Conservation (phyloP, 768 basidiomycete species). For the Daedaleopsis sinensis region DNA sequence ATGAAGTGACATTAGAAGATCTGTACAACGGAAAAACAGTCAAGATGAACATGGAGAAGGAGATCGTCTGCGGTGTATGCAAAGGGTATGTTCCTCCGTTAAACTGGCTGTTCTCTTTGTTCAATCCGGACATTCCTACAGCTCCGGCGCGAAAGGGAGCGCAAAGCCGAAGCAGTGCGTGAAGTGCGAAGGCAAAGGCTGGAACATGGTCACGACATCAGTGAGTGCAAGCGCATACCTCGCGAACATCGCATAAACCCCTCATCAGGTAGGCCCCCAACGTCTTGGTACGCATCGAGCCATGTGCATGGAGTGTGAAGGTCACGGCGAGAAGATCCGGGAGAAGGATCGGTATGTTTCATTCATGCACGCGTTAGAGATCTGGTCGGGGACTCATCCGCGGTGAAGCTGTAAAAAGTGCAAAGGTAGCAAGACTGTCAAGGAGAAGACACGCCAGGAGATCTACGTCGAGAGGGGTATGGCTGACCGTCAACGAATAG, state of each 20-base stretch:
- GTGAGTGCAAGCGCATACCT: slow-evolving; percentile 30
- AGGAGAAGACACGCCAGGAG: slow-evolving; percentile 89
- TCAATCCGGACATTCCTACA: slow-evolving; percentile 30
- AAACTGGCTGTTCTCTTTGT: not conserved
- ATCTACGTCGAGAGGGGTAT: slow-evolving; percentile 88
- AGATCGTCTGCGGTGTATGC: slow-evolving; percentile 76
- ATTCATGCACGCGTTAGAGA: not conserved
- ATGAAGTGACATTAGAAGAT: slow-evolving; percentile 90
- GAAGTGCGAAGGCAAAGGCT: slow-evolving; percentile 85
- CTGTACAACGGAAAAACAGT: slow-evolving; percentile 90
- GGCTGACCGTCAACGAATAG: slow-evolving; percentile 80
- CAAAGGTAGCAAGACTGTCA: slow-evolving; percentile 81
- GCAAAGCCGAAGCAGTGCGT: slow-evolving; percentile 86
- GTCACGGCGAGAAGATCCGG: slow-evolving; percentile 68
- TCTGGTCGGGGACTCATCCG: not conserved
- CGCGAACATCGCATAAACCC: not conserved
- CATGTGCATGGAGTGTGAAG: slow-evolving; percentile 71
- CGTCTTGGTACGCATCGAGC: slow-evolving; percentile 54
- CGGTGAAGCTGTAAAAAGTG: slow-evolving; percentile 88
- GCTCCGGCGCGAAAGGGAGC: slow-evolving; percentile 79
- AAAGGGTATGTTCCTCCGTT: slow-evolving; percentile 60
- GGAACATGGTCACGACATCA: slow-evolving; percentile 61
- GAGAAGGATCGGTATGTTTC: slow-evolving; percentile 77
- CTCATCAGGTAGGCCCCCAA: slow-evolving; percentile 45
- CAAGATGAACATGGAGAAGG: slow-evolving; percentile 88